phyloP scores from a whole-genome alignment of 768 basidiomycete species.

The Auriculariales sp. region DNA sequence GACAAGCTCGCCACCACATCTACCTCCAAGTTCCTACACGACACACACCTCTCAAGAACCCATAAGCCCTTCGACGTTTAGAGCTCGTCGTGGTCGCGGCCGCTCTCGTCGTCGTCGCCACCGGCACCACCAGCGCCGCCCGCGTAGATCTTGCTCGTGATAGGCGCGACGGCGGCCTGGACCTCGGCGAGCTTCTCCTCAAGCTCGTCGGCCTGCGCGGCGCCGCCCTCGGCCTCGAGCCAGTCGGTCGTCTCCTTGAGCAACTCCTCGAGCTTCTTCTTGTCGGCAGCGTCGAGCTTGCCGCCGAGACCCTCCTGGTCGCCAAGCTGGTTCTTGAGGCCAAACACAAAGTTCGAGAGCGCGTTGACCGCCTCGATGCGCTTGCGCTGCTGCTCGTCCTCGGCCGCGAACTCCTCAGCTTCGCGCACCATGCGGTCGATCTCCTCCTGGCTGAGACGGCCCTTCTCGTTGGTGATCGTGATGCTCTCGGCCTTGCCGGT shows the following conservation, averaged over 20 bases:
- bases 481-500: conserved; percentile 87
- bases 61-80: conserved; percentile 2
- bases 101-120: conserved; percentile 8
- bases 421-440: conserved; percentile 94
- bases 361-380: conserved; percentile 76
- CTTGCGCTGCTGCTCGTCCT: conserved; percentile 66
- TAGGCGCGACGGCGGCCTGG: conserved; percentile 64
- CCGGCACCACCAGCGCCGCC: not conserved
- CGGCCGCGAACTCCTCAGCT: conserved; percentile 77
- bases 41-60: not conserved
- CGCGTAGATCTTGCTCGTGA: conserved; percentile 68
- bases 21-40: no score
- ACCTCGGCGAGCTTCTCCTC: conserved; percentile 74
- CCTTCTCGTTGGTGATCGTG: conserved; percentile 94
- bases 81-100: conserved; percentile 12
- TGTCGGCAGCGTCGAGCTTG: conserved; percentile 68
- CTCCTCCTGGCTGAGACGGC: conserved; percentile 75
- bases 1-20: no score
- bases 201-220: conserved; percentile 71
- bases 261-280: conserved; percentile 63
- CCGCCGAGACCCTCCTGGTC: conserved; percentile 87
- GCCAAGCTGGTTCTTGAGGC: conserved; percentile 72
- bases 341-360: conserved; percentile 70
- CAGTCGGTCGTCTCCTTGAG: conserved; percentile 86
- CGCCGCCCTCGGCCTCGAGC: conserved; percentile 72